These are phyloP conservation scores for Sarcomyxa edulis DNA, from an alignment of 768 basidiomycete species.

Conservation along the genomic window DNA sequence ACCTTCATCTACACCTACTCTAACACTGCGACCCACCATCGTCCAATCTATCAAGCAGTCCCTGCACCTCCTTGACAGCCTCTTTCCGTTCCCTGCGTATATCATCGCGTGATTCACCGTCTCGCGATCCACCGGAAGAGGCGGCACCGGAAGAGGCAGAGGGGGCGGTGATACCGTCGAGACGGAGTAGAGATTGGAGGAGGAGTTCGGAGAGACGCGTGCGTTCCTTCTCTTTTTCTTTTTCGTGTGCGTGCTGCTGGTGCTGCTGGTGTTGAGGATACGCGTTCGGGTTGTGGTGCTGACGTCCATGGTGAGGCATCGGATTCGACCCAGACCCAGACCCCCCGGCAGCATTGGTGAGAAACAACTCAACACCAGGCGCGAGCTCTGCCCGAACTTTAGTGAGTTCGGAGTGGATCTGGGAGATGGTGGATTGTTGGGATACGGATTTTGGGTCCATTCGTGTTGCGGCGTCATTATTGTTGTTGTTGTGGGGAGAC, in stretches of 20 bases:
- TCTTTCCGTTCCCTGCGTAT: constrained; percentile 80
- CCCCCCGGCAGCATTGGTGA: no score
- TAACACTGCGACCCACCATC: constrained; percentile 59
- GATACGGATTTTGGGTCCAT: constrained; percentile 26
- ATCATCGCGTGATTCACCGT: no score
- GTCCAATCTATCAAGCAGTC: constrained; percentile 75
- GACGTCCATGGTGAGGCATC: constrained; percentile 13
- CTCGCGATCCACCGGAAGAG: no score
- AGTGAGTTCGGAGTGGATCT: constrained; percentile 49
- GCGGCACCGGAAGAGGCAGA: constrained; percentile 32
- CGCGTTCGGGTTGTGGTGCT: constrained; percentile 8
- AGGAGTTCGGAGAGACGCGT: constrained; percentile 75
- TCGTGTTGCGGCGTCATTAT: no score
- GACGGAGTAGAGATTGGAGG: constrained; percentile 78
- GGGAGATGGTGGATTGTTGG: constrained; percentile 45
- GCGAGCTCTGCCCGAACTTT: constrained; percentile 44
- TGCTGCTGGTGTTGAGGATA: constrained; percentile 12
- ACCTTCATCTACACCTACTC: constrained; percentile 9
- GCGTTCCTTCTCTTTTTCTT: constrained; percentile 31
- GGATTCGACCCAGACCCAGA: background rate
- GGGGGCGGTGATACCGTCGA: constrained; percentile 78
- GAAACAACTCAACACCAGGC: constrained; percentile 54
- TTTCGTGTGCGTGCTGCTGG: constrained; percentile 15
- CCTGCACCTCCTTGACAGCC: constrained; percentile 84
- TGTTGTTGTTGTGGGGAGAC: no score